phyloP scores from a whole-genome alignment of 495 filamentous ascomycete species.

The Friedmanniomyces simplex region DNA sequence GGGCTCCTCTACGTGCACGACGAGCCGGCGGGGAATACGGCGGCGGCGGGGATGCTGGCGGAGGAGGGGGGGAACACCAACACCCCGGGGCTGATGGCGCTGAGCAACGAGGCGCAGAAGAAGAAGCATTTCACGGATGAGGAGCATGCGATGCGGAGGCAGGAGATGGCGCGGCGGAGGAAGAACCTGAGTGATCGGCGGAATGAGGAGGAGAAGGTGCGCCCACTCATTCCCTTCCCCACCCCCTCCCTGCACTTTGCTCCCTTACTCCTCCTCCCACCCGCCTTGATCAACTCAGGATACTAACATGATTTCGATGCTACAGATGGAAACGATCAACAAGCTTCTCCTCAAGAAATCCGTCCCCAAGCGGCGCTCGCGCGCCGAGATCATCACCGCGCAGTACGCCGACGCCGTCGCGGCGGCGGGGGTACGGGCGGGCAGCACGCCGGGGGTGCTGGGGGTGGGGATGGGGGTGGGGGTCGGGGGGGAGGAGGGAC shows the following conservation, averaged over 20 bases:
- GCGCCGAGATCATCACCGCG: conserved; percentile 37
- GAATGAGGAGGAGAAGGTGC: conserved; percentile 95
- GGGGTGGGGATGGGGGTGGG: conserved; percentile 31
- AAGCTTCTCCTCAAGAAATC: conserved; percentile 91
- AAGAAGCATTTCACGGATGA: conserved; percentile 90
- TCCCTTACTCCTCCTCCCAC: too few species aligned
- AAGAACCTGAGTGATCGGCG: conserved; percentile 98
- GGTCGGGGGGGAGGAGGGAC: conserved; percentile 50
- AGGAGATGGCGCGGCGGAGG: conserved; percentile 88
- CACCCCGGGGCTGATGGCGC: conserved; percentile 67
- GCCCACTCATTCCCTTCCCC: neutral
- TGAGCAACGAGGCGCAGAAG: conserved; percentile 88
- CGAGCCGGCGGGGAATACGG: conserved; percentile 52
- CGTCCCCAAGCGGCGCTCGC: conserved; percentile 69
- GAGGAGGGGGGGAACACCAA: conserved; percentile 39
- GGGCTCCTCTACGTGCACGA: conserved; percentile 56
- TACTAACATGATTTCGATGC: conserved; percentile 30
- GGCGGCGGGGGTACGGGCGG: conserved; percentile 42
- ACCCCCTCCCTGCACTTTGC: neutral
- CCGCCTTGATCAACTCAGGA: too few species aligned
- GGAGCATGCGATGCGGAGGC: conserved; percentile 86
- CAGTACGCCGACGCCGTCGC: conserved; percentile 43
- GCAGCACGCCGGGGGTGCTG: conserved; percentile 33
- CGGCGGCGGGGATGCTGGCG: conserved; percentile 46
- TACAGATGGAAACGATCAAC: conserved; percentile 95